Base-by-base conservation (phyloP, 441 rosid genomes). In the Mallotus repandus region DNA sequence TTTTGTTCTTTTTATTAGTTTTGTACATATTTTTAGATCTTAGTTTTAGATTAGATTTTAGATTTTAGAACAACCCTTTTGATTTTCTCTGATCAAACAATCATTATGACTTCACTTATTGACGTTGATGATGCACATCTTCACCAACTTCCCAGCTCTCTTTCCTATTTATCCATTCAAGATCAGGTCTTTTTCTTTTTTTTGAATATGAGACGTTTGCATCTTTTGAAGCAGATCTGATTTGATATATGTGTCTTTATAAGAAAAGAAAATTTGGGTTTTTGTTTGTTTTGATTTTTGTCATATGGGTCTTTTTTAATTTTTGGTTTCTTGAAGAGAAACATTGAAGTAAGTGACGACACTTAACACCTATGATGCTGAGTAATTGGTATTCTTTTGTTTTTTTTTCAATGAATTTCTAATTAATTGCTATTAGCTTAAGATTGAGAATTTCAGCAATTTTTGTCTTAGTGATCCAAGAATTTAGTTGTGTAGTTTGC, bases 101-200 rank as follows among this genome's bases (percentile, higher is more conserved):
- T 41, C 78, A 87, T 38, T 38, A 38, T 83, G 88, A 38, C 83
- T 72, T 79, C 84, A 19, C 72, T 71, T 64, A 4, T 61, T 76
- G 66, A 70, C 74, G 73, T 61, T 70, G 85, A 74, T 70, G 80
- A 54, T 55, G 1, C 12, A 19, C 68, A 46, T 8, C 59, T 5
- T 13, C 80, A 71, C 15, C 80, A 71, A 32, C 69, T 78, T 0
- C 78, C 73, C 61, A 45, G 57, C 72, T 61, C 63, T 53, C 65
- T 87, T 21, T 35, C 55, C 63, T 63, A 71, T 78, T 56, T 81
- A 10, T 69, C 81, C 35, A 18, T 81, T 70, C 79, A 72, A 22
- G 82, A 84, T 68, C 76, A 80, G 89, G 89, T 87, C 10, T 52
- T 1, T 32, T 4, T n/a, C 3, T 58, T 57, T 12, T 4, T 11